A percentile compares a stretch with the other conserved stretches of the same genome.
These are phyloP conservation scores for Scutellaria barbata DNA, from an alignment of 257 asterid species.

Conservation along the genomic window DNA sequence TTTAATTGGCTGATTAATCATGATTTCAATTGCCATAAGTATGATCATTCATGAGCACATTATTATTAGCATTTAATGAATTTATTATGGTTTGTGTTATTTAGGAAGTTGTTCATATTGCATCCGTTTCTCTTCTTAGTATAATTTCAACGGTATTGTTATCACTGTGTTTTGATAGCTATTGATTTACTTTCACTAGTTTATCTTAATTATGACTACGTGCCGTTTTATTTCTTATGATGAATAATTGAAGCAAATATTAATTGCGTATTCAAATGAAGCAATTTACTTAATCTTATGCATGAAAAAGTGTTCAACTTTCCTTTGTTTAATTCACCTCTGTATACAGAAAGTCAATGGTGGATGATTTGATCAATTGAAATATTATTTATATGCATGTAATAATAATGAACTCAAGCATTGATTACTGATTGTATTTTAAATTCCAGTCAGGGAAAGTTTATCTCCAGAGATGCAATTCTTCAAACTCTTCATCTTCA, in stretches of 20 bases:
- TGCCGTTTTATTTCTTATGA: conserved; percentile 32
- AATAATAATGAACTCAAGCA: background rate
- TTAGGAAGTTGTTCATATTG: background rate
- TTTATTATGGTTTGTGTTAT: background rate
- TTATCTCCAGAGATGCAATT: conserved; percentile 68
- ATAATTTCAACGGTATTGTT: no score
- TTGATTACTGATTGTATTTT: background rate
- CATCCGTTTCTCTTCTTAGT: background rate
- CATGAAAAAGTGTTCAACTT: background rate
- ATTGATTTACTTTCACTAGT: conserved; percentile 6
- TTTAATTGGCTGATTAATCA: background rate
- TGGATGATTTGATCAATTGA: background rate
- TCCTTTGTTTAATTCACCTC: background rate
- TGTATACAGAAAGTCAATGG: conserved; percentile 9
- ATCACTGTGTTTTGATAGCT: background rate
- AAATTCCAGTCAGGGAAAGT: conserved; percentile 81
- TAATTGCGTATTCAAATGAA: conserved; percentile 10
- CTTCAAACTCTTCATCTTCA: conserved; percentile 54
- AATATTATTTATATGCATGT: background rate
- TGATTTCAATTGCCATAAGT: background rate
- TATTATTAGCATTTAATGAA: conserved; percentile 30
- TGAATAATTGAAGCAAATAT: conserved; percentile 33
- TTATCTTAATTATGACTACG: conserved; percentile 20
- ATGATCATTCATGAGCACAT: conserved; percentile 24
- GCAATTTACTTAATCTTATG: conserved; percentile 24